These are phyloP conservation scores for Cutaneotrichosporon arboriforme DNA, from an alignment of 1,284 basidiomycete species.

Conservation along the genomic window DNA sequence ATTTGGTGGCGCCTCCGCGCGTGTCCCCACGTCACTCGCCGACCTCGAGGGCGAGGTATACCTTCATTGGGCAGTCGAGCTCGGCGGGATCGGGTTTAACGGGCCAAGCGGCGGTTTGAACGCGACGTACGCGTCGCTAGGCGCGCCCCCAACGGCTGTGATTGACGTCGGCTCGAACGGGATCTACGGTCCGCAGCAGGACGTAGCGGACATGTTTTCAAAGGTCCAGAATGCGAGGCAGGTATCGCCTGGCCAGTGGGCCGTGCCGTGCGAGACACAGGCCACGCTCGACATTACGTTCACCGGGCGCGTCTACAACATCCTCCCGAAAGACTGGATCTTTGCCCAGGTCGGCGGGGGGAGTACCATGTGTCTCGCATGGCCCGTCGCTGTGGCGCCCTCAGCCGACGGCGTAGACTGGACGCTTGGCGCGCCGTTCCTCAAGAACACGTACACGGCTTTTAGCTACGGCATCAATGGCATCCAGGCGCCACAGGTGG, in stretches of 20 bases:
- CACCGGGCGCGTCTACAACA: slow-evolving; percentile 57
- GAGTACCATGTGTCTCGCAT: slow-evolving; percentile 68
- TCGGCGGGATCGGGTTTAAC: slow-evolving; percentile 62
- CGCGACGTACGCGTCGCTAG: slow-evolving; percentile 62
- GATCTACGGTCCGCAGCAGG: slow-evolving; percentile 72
- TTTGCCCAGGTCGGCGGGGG: slow-evolving; percentile 62
- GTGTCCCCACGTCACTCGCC: neutral
- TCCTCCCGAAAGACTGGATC: slow-evolving; percentile 76
- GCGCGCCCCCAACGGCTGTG: slow-evolving; percentile 61
- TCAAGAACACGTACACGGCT: slow-evolving; percentile 73
- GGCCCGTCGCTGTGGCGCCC: slow-evolving; percentile 66
- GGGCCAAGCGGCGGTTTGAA: slow-evolving; percentile 56
- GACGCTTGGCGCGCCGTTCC: slow-evolving; percentile 77
- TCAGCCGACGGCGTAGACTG: slow-evolving; percentile 75
- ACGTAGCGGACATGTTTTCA: slow-evolving; percentile 65
- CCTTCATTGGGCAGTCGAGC: slow-evolving; percentile 69
- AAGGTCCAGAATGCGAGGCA: slow-evolving; percentile 63
- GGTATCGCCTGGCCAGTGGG: slow-evolving; percentile 68
- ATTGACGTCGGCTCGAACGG: slow-evolving; percentile 74
- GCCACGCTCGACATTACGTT: slow-evolving; percentile 67
- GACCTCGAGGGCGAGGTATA: slow-evolving; percentile 51
- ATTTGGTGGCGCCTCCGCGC: neutral
- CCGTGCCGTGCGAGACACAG: slow-evolving; percentile 67
- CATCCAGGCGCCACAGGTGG: slow-evolving; percentile 38
- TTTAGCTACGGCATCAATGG: slow-evolving; percentile 51